These are phyloP conservation scores for Pseudogymnoascus sp. DNA, from an alignment of 2,329 filamentous ascomycete genomes.

Conservation along the genomic window DNA sequence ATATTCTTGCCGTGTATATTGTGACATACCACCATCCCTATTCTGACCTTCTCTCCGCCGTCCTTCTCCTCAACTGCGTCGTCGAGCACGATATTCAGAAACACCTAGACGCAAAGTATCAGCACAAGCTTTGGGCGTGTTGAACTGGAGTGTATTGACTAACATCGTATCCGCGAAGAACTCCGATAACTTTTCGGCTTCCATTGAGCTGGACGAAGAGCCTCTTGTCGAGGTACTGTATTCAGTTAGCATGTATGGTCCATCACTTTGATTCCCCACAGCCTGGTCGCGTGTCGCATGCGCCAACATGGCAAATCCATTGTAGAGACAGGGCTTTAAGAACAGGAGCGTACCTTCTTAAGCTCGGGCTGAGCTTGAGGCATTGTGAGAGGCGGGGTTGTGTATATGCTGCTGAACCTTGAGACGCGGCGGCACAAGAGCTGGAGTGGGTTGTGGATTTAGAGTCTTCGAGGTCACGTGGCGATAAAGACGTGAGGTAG, in stretches of 20 bases:
- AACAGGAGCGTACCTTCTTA: slow-evolving; percentile 67
- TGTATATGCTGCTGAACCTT: slow-evolving; percentile 9
- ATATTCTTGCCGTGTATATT: not conserved
- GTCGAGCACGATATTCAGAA: slow-evolving; percentile 95
- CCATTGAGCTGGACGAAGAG: slow-evolving; percentile 97
- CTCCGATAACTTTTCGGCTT: slow-evolving; percentile 91
- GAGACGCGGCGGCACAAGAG: slow-evolving; percentile 3
- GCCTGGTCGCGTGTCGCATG: slow-evolving; percentile 3
- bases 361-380: slow-evolving; percentile 98
- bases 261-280: not conserved
- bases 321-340: slow-evolving; percentile 3
- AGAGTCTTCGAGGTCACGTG: slow-evolving; percentile 21
- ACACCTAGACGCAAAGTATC: slow-evolving; percentile 57
- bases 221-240: slow-evolving; percentile 96
- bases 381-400: slow-evolving; percentile 49
- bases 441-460: slow-evolving; percentile 4
- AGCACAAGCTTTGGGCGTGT: not conserved
- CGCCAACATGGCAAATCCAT: not conserved
- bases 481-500: slow-evolving; percentile 16
- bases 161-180: slow-evolving; percentile 93
- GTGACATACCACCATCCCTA: slow-evolving; percentile 81
- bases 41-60: slow-evolving; percentile 78
- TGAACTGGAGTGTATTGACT: slow-evolving; percentile 10
- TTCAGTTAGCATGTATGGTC: slow-evolving; percentile 13
- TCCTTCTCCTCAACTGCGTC: slow-evolving; percentile 93